Evolutionary conservation across 306 rosid genomes (phyloP), one percentile per base, ranked within the genome.

Genomic region (Purshia tridentata): DNA sequence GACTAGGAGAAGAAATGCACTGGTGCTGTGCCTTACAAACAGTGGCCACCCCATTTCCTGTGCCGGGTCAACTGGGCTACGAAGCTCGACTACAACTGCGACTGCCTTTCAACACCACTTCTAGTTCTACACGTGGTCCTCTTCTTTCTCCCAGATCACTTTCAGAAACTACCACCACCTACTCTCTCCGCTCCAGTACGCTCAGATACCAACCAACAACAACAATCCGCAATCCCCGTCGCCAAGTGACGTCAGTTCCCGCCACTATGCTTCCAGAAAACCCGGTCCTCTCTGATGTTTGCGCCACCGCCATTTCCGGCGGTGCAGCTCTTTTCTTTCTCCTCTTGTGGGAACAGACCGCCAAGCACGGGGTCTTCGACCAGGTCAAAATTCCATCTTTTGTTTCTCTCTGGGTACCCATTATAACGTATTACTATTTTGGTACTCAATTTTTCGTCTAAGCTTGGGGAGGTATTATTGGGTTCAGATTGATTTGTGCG

Each of bases 321-420:
- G 80, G 22, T 23, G 71, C 89, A n/a, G 99, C 96, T 2, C 7
- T 81, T 9, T 85, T 86, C 18, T 29, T 65, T 37, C 95, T 94
- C 41, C 82, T 79, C 47, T 40, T 94, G 4, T 94, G 90, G 91
- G 67, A 67, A 23, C 90, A 91, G 67, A 94, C 90, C 56, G 97
- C 97, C 42, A 89, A 79, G 39, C 77, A 86, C 1, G 83, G 85
- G 10, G 12, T 92, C 70, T 81, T 91, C 52, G 96, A 94, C 68
- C 92, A 89, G 96, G 98, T 94, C 9, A 48, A 13, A 72, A 12
- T 51, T 55, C 8, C 8, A 44, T 37, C 14, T 41, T 8, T 8
- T n/a, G 2, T 69, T 52, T 42, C 60, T 47, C 4, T 51, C 23
- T 16, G 35, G 50, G 19, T 22, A 13, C 22, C 8, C 54, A 29